Evolutionary conservation across 1,284 basidiomycete species (phyloP).

Genomic region (Peniophora sp.): DNA sequence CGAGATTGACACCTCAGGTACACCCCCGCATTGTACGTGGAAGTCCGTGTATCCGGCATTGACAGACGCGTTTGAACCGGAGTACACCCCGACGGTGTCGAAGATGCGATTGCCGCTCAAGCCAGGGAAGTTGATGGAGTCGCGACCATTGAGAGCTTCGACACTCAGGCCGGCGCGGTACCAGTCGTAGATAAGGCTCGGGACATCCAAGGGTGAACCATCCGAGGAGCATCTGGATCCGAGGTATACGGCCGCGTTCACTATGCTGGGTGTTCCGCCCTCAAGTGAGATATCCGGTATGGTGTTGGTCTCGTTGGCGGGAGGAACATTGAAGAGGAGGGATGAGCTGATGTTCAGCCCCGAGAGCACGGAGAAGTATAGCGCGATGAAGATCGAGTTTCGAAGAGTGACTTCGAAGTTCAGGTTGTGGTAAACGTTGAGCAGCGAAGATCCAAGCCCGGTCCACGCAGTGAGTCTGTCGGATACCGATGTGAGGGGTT

Average conservation of each 20-base stretch:
- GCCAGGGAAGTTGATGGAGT: background rate
- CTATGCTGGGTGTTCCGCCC: background rate
- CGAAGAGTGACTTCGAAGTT: background rate
- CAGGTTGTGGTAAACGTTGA: slow-evolving; percentile 2
- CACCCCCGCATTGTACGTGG: background rate
- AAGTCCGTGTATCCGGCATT: background rate
- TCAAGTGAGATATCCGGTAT: too few relatives aligned
- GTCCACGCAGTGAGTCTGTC: slow-evolving; percentile 12
- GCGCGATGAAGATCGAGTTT: background rate
- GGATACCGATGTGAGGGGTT: slow-evolving; percentile 12
- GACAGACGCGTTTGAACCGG: background rate
- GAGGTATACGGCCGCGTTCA: too few relatives aligned
- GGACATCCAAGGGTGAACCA: too few relatives aligned
- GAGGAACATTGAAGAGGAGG: background rate
- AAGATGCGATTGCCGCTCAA: background rate
- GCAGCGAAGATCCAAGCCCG: slow-evolving; percentile 13
- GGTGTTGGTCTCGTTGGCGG: background rate
- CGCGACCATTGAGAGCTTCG: background rate
- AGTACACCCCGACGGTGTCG: background rate
- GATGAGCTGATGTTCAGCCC: background rate
- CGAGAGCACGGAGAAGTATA: background rate
- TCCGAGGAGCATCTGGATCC: too few relatives aligned
- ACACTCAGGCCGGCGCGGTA: background rate
- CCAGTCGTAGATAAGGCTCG: background rate
- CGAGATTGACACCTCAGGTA: background rate